Base-by-base conservation (phyloP, 202 grass and related monocot species). In the Panicum hallii region DNA sequence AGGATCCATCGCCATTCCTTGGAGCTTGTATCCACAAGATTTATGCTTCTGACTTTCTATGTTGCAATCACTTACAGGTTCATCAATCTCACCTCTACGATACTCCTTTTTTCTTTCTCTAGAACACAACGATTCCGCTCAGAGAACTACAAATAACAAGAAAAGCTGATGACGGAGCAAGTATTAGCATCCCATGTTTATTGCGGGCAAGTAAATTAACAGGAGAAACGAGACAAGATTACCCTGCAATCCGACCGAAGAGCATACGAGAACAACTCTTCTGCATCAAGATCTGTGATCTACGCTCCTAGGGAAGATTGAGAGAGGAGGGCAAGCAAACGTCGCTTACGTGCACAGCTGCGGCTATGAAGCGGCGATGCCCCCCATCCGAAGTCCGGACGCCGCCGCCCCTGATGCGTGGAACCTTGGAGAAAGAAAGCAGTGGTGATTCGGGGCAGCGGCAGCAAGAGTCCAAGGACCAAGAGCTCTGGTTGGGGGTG, bases 391-490 rank as follows among this genome's bases (percentile, higher is more conserved):
- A 63, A 52, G 34, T 61, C 9, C 8, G 42, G 74, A 38, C 23
- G 60, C 10, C 40, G 57, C 54, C 56, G 53, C 53, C 19, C 19
- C n/a, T 49, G 30, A 71, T 58, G 66, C 55, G 57, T 30, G 11
- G 14, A 50, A 49, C 65, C 43, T 71, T 13, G 55, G 65, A 52
- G 67, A 34, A 63, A 63, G 75, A 40, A 72, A 85, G 72, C 48
- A 50, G 26, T 11, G 20, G n/a, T 28, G 83, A 72, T 64, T 86
- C 4, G 15, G 52, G 66, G 57, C n/a, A 43, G 57, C 10, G 54
- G 67, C 67, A 11, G 55, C 76, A 23, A 52, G 83, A 78, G 58
- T 64, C 81, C 69, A 74, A 42, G 20, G 43, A 46, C 81, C 65
- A 73, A 42, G n/a, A 65, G 12, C 5, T 43, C 38, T 2, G 45